A percentile compares a stretch with the other conserved stretches of the same genome.
phyloP scores from a whole-genome alignment of 164 flowering plant species.

The Stephania cephalantha region DNA sequence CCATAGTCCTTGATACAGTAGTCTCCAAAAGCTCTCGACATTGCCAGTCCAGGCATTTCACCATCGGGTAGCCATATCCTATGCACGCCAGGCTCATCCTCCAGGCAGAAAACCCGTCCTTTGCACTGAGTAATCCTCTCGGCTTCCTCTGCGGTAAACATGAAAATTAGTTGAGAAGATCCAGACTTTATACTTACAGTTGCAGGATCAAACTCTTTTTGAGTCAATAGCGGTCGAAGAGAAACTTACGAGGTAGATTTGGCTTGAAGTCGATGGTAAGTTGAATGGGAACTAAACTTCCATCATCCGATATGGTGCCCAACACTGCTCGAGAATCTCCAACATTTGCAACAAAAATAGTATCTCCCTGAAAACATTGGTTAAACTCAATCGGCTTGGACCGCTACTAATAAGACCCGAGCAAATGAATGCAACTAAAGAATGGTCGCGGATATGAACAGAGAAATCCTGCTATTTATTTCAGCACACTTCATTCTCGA shows the following conservation, averaged over 20 bases:
- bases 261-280: constrained; percentile 84
- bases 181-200: neutral
- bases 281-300: constrained; percentile 60
- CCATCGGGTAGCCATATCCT: constrained; percentile 71
- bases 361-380: constrained; percentile 50
- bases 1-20: constrained; percentile 72
- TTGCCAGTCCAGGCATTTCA: constrained; percentile 75
- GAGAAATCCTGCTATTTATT: neutral
- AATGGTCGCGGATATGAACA: too few species aligned
- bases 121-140: constrained; percentile 61
- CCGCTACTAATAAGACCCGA: neutral
- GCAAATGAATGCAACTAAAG: neutral
- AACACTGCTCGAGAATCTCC: constrained; percentile 94
- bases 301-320: constrained; percentile 72
- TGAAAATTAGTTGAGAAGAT: constrained; percentile 7
- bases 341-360: constrained; percentile 60
- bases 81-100: constrained; percentile 84
- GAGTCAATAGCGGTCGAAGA: constrained; percentile 48
- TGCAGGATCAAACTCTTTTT: constrained; percentile 55
- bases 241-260: constrained; percentile 65
- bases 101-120: constrained; percentile 63
- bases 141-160: constrained; percentile 54
- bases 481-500: neutral
- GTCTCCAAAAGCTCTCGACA: constrained; percentile 95
- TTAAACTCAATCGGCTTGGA: constrained; percentile 1